Evolutionary conservation across 1,284 basidiomycete genomes (phyloP), one percentile per base, ranked within the genome.

Genomic region (Schizopora paradoxa): DNA sequence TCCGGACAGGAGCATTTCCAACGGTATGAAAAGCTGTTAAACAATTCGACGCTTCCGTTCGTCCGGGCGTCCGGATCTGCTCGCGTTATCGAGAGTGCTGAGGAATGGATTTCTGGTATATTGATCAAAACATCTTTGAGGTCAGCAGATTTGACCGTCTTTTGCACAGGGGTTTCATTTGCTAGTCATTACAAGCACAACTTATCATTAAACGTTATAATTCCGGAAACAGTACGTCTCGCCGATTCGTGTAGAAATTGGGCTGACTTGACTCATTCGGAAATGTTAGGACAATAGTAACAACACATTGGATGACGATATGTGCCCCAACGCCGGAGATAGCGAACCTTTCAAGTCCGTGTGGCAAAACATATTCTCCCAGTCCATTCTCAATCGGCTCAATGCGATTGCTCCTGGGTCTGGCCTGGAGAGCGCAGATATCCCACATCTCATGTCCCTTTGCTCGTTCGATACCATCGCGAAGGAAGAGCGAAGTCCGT

Each of bases 391-490:
- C 1, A 63, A 65, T 0, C 73, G 80, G n/a, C 66, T 91, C 37
- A 89, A 90, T 57, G 45, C 61, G 2, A 65, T 68, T 21, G 78
- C 79, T 1, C 78, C 82, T 0, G 78, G 77, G 6, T 78, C 86
- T 2, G 71, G 77, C 28, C 63, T 93, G 19, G 70, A 68, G 0
- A 58, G 70, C 28, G 51, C 57, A 2, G 86, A 94, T 55, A 66
- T 79, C 0, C 66, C 74, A 38, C 74, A 69, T 51, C 62, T 93
- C 27, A 79, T 88, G 56, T 72, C 77, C 2, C 68, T 93, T 37
- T 93, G 91, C 60, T 72, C 86, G 0, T 91, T 90, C 59, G 85
- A 90, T 48, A 80, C 78, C 5, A 72, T 79, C 6, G 75, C 72
- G 1, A 67, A 69, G 5, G 68, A 70, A 53, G 58, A 51, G 1